phyloP scores from a whole-genome alignment of 306 rosid genomes.

The Sophora flavescens region DNA sequence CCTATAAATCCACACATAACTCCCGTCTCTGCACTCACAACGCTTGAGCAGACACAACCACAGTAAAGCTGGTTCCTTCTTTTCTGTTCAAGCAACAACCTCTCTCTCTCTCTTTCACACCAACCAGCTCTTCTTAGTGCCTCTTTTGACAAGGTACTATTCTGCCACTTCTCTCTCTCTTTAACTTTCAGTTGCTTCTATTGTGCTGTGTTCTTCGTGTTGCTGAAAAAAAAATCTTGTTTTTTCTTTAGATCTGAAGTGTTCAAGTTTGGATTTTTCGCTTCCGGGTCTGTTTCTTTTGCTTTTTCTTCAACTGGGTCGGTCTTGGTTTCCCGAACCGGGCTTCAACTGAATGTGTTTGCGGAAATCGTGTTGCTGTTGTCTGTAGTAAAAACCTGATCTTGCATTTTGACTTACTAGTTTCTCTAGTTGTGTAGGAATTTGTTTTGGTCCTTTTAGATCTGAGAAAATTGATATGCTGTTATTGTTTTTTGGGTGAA shows the following conservation, averaged over 20 bases:
- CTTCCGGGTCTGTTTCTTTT: constrained; percentile 5
- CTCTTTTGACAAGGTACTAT: constrained; percentile 43
- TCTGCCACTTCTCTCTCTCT: neutral
- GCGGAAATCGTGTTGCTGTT: neutral
- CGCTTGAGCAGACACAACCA: constrained; percentile 45
- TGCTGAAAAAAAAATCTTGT: neutral
- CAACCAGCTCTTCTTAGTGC: neutral
- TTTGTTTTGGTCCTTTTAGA: constrained; percentile 18
- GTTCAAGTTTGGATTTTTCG: constrained; percentile 18
- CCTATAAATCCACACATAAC: constrained; percentile 44
- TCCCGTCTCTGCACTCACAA: constrained; percentile 35
- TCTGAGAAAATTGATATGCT: constrained; percentile 24
- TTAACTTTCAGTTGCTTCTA: neutral
- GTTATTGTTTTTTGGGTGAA: neutral
- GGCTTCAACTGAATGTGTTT: neutral
- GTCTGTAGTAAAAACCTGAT: neutral
- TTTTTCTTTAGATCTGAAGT: neutral
- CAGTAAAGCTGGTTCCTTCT: constrained; percentile 2
- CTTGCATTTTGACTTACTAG: constrained; percentile 20
- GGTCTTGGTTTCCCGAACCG: neutral
- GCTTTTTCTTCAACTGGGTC: neutral
- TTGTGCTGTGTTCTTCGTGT: neutral
- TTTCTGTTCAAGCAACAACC: constrained; percentile 44
- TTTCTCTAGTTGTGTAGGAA: neutral
- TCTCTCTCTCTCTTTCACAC: neutral